Evolutionary conservation across 2,329 filamentous ascomycete species (phyloP).

Genomic region (Aureobasidium sp.): DNA sequence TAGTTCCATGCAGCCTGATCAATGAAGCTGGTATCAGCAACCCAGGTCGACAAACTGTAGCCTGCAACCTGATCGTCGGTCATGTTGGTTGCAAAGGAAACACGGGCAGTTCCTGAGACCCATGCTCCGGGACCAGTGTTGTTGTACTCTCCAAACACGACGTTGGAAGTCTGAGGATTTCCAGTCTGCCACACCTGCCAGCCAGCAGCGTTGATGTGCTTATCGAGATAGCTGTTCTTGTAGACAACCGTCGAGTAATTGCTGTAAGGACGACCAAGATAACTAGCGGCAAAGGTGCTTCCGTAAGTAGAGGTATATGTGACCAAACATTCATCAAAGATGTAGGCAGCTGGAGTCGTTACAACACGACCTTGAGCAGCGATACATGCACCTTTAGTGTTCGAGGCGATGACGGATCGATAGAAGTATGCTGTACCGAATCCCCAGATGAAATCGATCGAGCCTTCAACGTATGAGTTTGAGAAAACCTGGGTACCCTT

Average conservation of each 20-base stretch:
- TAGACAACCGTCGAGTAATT: slow-evolving; percentile 43
- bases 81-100: slow-evolving; percentile 40
- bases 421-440: slow-evolving; percentile 39
- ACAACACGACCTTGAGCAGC: slow-evolving; percentile 33
- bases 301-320: slow-evolving; percentile 46
- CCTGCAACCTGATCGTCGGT: slow-evolving; percentile 28
- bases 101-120: slow-evolving; percentile 42
- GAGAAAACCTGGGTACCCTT: slow-evolving; percentile 26
- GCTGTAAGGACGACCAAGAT: slow-evolving; percentile 47
- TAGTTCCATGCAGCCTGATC: slow-evolving; percentile 36
- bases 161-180: slow-evolving; percentile 42
- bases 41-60: slow-evolving; percentile 33
- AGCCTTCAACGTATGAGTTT: slow-evolving; percentile 28
- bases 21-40: slow-evolving; percentile 38
- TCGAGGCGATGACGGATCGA: slow-evolving; percentile 30
- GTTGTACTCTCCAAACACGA: slow-evolving; percentile 51
- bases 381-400: slow-evolving; percentile 29
- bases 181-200: slow-evolving; percentile 50
- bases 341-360: slow-evolving; percentile 31
- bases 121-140: slow-evolving; percentile 52
- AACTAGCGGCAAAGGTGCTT: slow-evolving; percentile 34
- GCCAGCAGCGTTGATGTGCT: slow-evolving; percentile 51
- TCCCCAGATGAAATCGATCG: slow-evolving; percentile 39
- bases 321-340: slow-evolving; percentile 44
- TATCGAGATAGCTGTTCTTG: slow-evolving; percentile 44